A percentile compares a stretch with the other conserved stretches of the same genome.
Evolutionary conservation across 2,329 filamentous ascomycete species (phyloP).

Genomic region (Aspergillus nomiae): DNA sequence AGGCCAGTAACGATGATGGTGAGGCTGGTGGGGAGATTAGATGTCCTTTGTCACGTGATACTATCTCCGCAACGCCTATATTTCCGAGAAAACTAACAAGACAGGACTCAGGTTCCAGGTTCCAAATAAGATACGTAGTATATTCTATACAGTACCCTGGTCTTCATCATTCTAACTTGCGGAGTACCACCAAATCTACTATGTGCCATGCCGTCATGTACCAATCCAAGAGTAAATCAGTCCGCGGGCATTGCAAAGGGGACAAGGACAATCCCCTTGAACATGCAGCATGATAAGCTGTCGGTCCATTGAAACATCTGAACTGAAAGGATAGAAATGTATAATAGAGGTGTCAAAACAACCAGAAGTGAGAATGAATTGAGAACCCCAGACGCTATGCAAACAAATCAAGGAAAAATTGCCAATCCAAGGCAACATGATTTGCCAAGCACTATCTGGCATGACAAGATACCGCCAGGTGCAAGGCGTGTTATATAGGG

Average conservation of each 20-base stretch:
- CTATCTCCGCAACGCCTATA: neutral
- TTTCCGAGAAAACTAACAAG: neutral
- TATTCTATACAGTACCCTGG: neutral
- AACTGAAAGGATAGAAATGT: constrained; percentile 16
- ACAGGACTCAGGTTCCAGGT: neutral
- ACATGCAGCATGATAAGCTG: constrained; percentile 9
- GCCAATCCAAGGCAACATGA: constrained; percentile 19
- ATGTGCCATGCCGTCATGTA: neutral
- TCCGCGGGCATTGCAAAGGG: neutral
- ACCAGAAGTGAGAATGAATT: constrained; percentile 21
- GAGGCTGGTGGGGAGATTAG: neutral
- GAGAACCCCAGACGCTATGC: constrained; percentile 42
- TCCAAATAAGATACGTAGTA: neutral
- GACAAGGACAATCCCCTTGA: neutral
- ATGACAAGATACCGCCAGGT: constrained; percentile 12
- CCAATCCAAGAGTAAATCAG: neutral
- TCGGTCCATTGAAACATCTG: constrained; percentile 5
- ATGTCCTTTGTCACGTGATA: constrained; percentile 8
- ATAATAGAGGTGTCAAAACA: constrained; percentile 4
- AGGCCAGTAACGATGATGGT: neutral
- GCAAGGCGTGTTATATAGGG: constrained; percentile 22
- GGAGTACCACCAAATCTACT: neutral
- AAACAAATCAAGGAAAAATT: constrained; percentile 33
- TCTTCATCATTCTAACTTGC: neutral
- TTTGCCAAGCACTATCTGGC: constrained; percentile 17